Evolutionary conservation across 495 filamentous ascomycete genomes (phyloP).

Genomic region (Penicillium taxi): DNA sequence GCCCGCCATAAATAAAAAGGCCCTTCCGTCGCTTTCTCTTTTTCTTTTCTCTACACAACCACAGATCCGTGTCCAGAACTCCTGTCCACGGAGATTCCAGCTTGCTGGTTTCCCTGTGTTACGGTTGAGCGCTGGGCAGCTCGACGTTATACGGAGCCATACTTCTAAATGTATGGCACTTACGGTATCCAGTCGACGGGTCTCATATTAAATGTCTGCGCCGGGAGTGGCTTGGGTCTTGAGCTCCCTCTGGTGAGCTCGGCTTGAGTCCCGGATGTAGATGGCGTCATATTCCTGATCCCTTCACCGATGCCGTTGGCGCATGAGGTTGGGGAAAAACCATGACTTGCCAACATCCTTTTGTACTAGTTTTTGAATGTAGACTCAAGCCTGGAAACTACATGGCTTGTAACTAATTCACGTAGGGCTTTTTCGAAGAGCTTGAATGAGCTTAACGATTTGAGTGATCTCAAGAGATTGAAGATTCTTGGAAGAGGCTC

Average conservation of each 20-base stretch:
- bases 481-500: too few relatives aligned
- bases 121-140: conserved; percentile 75
- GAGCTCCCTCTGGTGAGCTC: conserved; percentile 71
- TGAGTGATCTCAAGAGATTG: too few relatives aligned
- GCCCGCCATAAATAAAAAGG: conserved; percentile 29
- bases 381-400: too few relatives aligned
- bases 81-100: conserved; percentile 47
- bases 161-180: conserved; percentile 56
- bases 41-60: conserved; percentile 41
- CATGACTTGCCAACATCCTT: conserved; percentile 67
- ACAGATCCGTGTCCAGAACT: conserved; percentile 79
- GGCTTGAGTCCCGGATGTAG: conserved; percentile 50
- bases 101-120: conserved; percentile 40
- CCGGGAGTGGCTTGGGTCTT: conserved; percentile 41
- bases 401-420: too few relatives aligned
- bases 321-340: conserved; percentile 77
- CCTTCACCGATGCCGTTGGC: conserved; percentile 76
- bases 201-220: conserved; percentile 63
- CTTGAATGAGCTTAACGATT: too few relatives aligned
- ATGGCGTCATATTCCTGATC: conserved; percentile 82
- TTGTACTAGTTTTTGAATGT: conserved; percentile 1
- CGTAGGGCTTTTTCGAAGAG: too few relatives aligned
- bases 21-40: conserved; percentile 26
- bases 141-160: conserved; percentile 83
- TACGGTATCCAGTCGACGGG: conserved; percentile 84